Evolutionary conservation across 306 rosid species (phyloP).

Genomic region (Mimosa bimucronata): DNA sequence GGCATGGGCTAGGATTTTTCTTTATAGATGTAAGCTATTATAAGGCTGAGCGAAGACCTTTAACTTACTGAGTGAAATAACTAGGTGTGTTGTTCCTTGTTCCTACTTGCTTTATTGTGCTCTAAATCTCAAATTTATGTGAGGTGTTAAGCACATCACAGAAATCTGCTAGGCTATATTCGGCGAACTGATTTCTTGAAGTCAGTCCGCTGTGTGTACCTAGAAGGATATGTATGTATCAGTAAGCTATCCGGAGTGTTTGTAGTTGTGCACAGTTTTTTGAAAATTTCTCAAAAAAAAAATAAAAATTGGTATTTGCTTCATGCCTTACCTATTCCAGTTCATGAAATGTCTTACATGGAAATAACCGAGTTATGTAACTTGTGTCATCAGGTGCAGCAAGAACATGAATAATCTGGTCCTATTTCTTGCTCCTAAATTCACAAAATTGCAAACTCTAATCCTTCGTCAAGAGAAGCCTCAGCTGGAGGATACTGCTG

Average conservation of each 20-base stretch:
- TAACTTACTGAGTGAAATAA: neutral
- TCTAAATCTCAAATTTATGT: slow-evolving; percentile 9
- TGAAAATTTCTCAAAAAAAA: too few species aligned
- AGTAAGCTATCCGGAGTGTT: neutral
- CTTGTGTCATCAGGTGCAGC: slow-evolving; percentile 70
- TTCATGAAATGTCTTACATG: neutral
- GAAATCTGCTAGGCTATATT: slow-evolving; percentile 2
- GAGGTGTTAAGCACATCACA: neutral
- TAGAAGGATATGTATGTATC: neutral
- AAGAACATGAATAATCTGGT: slow-evolving; percentile 91
- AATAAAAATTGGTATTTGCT: neutral
- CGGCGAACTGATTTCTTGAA: neutral
- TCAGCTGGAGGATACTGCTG: slow-evolving; percentile 80
- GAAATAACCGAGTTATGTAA: neutral
- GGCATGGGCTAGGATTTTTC: slow-evolving; percentile 26
- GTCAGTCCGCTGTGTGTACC: neutral
- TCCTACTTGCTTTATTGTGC: neutral
- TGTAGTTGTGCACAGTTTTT: too few species aligned
- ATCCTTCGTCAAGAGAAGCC: slow-evolving; percentile 87
- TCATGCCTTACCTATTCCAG: slow-evolving; percentile 6
- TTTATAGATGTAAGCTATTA: neutral
- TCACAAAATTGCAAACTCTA: slow-evolving; percentile 71
- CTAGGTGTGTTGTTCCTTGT: neutral
- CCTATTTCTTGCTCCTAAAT: slow-evolving; percentile 76
- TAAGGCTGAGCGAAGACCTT: neutral